Base-by-base conservation (phyloP, 2,329 filamentous ascomycete species). In the Pochonia chlamydosporia region DNA sequence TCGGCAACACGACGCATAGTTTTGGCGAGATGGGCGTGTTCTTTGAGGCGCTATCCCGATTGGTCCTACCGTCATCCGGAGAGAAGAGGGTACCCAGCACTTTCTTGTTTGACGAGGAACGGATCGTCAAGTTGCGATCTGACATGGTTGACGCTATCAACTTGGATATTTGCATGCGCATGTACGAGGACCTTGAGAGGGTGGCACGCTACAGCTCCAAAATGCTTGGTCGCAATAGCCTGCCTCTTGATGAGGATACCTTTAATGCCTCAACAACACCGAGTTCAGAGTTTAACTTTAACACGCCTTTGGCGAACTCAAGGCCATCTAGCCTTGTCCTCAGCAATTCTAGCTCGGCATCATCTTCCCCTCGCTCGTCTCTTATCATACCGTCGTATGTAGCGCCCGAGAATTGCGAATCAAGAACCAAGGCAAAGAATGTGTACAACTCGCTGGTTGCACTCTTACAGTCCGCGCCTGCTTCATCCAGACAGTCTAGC, bases 81-180 rank as follows among this genome's bases (percentile, higher is more conserved):
- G 67, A 70, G 24, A 67, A 69, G 53, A 59, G 60, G 4, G 63
- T 81, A 3, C 81, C 80, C 0, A 76, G 76, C 40, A 84, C 81
- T 0, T 84, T 85, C 54, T 65, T 81, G 39, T 84, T 84, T 46
- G 81, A 85, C 54, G 80, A 84, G 57, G 81, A 84, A 59, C 76
- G 81, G 25, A 68, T 85, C 37, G 57, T 75, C 43, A 82, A 83
- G 57, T 68, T 84, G 30, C 74, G 79, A 16, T 72, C 75, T 6
- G 81, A 84, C 58, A 73, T 84, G 63, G 69, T 77, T 25, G 80
- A 84, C 55, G 72, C 76, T 46, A 75, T 84, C 56, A 82, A 83
- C 58, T 61, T 85, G 11, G 79, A 84, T 49, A 71, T 84, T 14
- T 84, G 81, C 67, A 81, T 82, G 76, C 72, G 71, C 23, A 70